Evolutionary conservation across 2,329 filamentous ascomycete species (phyloP), one percentile per base, ranked within the genome.

Genomic region (Alternaria gansuensis): DNA sequence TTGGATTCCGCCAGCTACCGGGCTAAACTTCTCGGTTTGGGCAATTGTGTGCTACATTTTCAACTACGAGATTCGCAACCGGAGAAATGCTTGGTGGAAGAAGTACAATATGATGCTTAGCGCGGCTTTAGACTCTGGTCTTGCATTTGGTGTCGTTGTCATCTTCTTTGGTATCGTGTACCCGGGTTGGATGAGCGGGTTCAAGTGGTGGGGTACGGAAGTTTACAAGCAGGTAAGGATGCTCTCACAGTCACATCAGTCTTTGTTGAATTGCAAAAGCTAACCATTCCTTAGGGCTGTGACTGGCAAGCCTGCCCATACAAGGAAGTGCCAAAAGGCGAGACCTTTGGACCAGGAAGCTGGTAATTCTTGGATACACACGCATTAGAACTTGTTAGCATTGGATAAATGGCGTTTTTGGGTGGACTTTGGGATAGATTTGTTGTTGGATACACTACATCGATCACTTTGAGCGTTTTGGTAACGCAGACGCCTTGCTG

Each of bases 21-120:
- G 92, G 0, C 87, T 96, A 64, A 96, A 96, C 76, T 96, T 95
- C 74, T 91, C 88, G 2, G 90, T 94, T 41, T 96, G 92, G 91
- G 90, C 89, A 0, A 79, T 95, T 7, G 90, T 96, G 13, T 95
- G 91, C 79, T 96, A 90, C 76, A 67, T 92, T 41, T 96, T 96
- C 83, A 96, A 96, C 75, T 88, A 89, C 74, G 77, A 89, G 60
- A 84, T 96, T 70, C 87, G 88, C 73, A 86, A 86, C 34, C 83
- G 89, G 23, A 89, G 87, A 26, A 83, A 82, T 29, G 88, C 86
- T 1, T 96, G 92, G 92, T 96, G 92, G 92, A 87, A 87, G 46
- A 95, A 96, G 78, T 96, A 96, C 76, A 94, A 91, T 39, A 95
- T 96, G 91, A 93, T 91, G 4, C 81, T 96, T 51, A 92, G 89